A percentile compares a stretch with the other conserved stretches of the same genome.
phyloP scores from a whole-genome alignment of 2,329 filamentous ascomycete species.

The Ceratocystis cacaofunesta region DNA sequence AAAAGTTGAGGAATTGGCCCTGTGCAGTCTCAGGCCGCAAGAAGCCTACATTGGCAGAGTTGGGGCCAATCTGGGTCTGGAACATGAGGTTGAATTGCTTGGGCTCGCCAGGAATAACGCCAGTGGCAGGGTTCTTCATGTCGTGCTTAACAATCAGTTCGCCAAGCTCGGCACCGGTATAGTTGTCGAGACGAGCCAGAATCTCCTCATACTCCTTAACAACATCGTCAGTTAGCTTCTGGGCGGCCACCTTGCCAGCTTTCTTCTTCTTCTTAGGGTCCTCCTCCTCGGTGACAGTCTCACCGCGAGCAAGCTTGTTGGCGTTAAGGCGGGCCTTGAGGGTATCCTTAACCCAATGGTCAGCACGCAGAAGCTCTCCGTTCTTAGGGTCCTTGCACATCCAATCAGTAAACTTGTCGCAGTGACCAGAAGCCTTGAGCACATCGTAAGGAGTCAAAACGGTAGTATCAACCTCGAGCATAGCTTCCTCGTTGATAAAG shows the following conservation, averaged over 20 bases:
- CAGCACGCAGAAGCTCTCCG: constrained; percentile 88
- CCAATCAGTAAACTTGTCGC: constrained; percentile 96
- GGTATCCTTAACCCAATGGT: constrained; percentile 91
- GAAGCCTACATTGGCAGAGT: constrained; percentile 72
- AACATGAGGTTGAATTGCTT: constrained; percentile 99
- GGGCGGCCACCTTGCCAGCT: constrained; percentile 56
- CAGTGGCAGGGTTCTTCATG: constrained; percentile 71
- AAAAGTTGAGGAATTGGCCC: constrained; percentile 95
- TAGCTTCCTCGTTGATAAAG: constrained; percentile 84
- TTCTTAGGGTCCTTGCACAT: constrained; percentile 99
- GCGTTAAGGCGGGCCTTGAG: constrained; percentile 77
- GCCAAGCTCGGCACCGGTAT: constrained; percentile 71
- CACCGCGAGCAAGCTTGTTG: constrained; percentile 80
- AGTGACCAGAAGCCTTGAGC: constrained; percentile 89
- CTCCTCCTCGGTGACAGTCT: constrained; percentile 65
- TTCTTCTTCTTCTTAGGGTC: constrained; percentile 72
- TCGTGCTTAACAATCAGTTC: constrained; percentile 81
- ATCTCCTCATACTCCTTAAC: constrained; percentile 84
- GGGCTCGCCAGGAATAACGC: constrained; percentile 60
- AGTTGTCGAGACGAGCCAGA: constrained; percentile 90
- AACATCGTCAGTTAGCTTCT: constrained; percentile 76
- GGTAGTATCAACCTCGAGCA: constrained; percentile 89
- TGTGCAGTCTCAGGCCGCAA: constrained; percentile 91
- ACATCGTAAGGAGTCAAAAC: constrained; percentile 88
- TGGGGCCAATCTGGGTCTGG: constrained; percentile 85